These are phyloP conservation scores for Lipomyces yamanashiensis DNA, from an alignment of 805 yeast species.

Conservation along the genomic window DNA sequence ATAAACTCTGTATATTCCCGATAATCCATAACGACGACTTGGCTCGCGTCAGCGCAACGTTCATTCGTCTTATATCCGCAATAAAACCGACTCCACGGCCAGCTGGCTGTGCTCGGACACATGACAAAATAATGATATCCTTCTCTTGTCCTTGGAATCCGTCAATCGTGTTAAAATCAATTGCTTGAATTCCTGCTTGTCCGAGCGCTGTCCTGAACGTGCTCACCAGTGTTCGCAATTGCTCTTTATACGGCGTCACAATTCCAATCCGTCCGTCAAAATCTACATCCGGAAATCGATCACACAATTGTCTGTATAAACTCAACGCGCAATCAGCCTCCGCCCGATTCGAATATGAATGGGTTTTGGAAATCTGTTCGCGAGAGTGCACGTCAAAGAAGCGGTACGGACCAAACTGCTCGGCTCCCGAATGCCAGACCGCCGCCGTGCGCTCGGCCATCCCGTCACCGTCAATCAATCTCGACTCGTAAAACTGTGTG, in stretches of 20 bases:
- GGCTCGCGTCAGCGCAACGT: conserved; percentile 95
- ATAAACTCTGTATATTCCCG: conserved; percentile 74
- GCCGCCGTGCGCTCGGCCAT: conserved; percentile 64
- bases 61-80: conserved; percentile 92
- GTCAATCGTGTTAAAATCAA: conserved; percentile 94
- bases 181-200: conserved; percentile 58
- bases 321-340: conserved; percentile 80
- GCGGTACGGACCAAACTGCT: conserved; percentile 70
- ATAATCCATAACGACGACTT: conserved; percentile 89
- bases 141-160: conserved; percentile 99
- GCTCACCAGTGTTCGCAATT: conserved; percentile 62
- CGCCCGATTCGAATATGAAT: conserved; percentile 68
- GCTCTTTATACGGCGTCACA: conserved; percentile 94
- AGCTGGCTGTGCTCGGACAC: conserved; percentile 81
- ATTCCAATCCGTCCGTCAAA: conserved; percentile 82
- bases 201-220: conserved; percentile 68
- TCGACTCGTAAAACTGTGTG: conserved; percentile 73
- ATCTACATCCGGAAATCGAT: conserved; percentile 53
- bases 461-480: conserved; percentile 75
- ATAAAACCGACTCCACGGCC: conserved; percentile 97
- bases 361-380: conserved; percentile 69
- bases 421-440: conserved; percentile 69
- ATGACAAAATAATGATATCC: conserved; percentile 88
- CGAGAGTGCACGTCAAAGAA: conserved; percentile 71
- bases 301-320: conserved; percentile 60